phyloP scores from a whole-genome alignment of 768 basidiomycete species.

The Strobilomyces echinocephalus region DNA sequence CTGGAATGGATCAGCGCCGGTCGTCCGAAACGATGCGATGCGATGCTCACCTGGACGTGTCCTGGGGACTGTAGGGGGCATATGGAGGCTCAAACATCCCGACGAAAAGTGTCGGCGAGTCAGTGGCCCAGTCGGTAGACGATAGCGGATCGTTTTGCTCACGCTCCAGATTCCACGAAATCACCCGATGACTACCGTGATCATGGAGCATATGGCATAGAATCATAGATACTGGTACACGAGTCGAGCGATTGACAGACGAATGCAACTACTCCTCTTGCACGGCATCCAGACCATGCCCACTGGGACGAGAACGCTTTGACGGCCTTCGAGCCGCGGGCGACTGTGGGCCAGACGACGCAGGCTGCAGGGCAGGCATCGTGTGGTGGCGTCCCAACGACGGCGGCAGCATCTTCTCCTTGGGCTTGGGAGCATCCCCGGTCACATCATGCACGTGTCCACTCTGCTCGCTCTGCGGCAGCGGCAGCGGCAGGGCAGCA shows the following conservation, averaged over 20 bases:
- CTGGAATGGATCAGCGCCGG: slow-evolving; percentile 29
- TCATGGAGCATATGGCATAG: background rate
- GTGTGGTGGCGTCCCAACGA: slow-evolving; percentile 15
- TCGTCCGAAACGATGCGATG: background rate
- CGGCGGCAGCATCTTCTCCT: slow-evolving; percentile 4
- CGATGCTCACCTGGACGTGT: slow-evolving; percentile 51
- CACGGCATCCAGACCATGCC: slow-evolving; percentile 4
- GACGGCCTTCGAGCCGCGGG: background rate
- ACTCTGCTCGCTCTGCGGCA: too few species aligned
- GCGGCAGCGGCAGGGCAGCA: background rate
- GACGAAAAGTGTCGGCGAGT: background rate
- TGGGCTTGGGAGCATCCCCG: background rate
- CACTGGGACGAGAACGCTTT: background rate
- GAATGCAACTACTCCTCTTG: background rate
- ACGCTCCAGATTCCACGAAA: background rate
- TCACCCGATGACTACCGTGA: background rate
- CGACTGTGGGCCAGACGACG: background rate
- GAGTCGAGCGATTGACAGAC: background rate
- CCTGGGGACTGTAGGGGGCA: slow-evolving; percentile 71
- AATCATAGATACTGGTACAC: background rate
- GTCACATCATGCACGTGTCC: background rate
- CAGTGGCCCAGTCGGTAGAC: background rate
- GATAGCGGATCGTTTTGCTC: background rate
- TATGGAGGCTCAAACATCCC: slow-evolving; percentile 49
- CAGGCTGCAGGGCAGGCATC: slow-evolving; percentile 10